Evolutionary conservation across 192 early-diverging fungal genomes (phyloP), one percentile per base, ranked within the genome.

Genomic region (Phycomyces blakesleeanus): DNA sequence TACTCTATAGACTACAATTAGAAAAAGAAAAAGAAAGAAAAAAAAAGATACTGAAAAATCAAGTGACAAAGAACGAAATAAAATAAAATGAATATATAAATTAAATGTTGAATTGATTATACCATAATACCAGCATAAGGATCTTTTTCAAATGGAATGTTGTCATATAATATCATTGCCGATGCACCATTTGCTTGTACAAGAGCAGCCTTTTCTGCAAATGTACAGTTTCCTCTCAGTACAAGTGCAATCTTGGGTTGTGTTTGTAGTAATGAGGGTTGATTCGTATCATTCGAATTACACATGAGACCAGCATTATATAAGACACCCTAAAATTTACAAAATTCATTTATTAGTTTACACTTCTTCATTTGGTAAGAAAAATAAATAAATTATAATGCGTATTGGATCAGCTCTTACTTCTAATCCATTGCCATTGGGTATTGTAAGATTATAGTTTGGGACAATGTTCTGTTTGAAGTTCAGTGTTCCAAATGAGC

Each of bases 141-240:
- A 25, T 64, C 60, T 8, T 52, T 54, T 55, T 59, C 59, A 57
- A 67, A 63, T 0, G 58, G 27, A 39, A 69, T 55, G 34, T 70
- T 65, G 57, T 69, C 71, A 42, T 73, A 82, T 18, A 79, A 52
- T 5, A 82, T 63, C 1, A 67, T 71, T 5, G 55, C 77, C 0
- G 52, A 37, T 11, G 78, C 70, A 10, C 50, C 53, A 21, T 77
- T 69, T 38, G 55, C 44, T n/a, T 69, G 59, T 14, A 76, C 76
- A 57, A 57, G 29, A 11, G 61, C 55, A 12, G 73, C 51, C 54
- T 82, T 82, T 15, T 68, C 39, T 0, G 61, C 54, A 47, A 82
- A 69, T 0, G 52, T 47, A 47, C 81, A 82, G 5, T 70, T 49
- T 14, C 51, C 56, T 10, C 25, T 34, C 37, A 44, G n/a, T n/a